phyloP scores from a whole-genome alignment of 2,329 filamentous ascomycete genomes.

The Aspergillus sp. region DNA sequence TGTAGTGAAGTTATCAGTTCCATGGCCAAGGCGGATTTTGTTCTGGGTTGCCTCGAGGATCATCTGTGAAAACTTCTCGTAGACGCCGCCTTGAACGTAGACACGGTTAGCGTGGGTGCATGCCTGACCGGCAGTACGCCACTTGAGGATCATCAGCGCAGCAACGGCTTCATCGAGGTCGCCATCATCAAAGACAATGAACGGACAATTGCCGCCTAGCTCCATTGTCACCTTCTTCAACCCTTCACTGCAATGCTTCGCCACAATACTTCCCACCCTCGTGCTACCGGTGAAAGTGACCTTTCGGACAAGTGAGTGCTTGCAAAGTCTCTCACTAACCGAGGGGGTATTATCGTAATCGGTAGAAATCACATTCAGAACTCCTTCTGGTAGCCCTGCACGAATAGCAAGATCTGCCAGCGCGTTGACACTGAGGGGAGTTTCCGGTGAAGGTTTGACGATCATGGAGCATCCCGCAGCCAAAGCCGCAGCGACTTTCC shows the following conservation, averaged over 20 bases:
- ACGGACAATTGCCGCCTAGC: constrained; percentile 58
- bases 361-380: constrained; percentile 55
- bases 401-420: constrained; percentile 45
- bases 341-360: constrained; percentile 25
- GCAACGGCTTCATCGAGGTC: constrained; percentile 43
- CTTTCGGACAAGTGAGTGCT: constrained; percentile 54
- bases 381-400: constrained; percentile 53
- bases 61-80: constrained; percentile 47
- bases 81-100: constrained; percentile 31
- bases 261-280: constrained; percentile 55
- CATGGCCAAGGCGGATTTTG: constrained; percentile 51
- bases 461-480: constrained; percentile 69
- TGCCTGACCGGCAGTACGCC: constrained; percentile 30
- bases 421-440: constrained; percentile 50
- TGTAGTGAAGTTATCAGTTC: constrained; percentile 46
- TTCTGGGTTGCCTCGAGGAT: constrained; percentile 44
- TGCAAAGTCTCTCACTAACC: constrained; percentile 41
- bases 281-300: constrained; percentile 52
- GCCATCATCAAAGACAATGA: constrained; percentile 58
- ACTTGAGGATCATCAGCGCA: constrained; percentile 28
- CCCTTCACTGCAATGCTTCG: constrained; percentile 52
- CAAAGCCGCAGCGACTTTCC: constrained; percentile 61
- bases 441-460: constrained; percentile 63
- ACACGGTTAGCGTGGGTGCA: constrained; percentile 35
- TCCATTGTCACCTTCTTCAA: constrained; percentile 60